Base-by-base conservation (phyloP, 495 filamentous ascomycete genomes). In the Daldinia concentrica region DNA sequence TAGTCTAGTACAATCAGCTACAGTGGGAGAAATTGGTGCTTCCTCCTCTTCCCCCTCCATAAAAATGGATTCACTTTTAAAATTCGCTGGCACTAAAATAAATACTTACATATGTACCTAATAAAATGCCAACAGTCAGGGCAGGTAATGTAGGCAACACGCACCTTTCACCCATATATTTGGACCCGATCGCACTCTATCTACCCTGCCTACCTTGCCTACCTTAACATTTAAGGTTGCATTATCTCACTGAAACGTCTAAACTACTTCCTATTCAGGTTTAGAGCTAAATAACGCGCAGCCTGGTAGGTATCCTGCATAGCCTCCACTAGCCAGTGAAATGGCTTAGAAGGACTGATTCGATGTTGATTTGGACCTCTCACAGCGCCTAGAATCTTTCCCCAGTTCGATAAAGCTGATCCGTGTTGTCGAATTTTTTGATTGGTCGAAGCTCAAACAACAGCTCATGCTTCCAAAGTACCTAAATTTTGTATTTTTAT, bases 391-490 rank as follows among this genome's bases (percentile, higher is more conserved):
- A 68, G 60, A 64, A 52, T 57, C 48, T 72, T 71, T 72, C 72
- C 72, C 72, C 72, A 74, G 71, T 64, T 69, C 45, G 36, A 58
- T 55, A 50, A 15, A 62, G 50, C 34, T 58, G 57, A 65, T 63
- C 52, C 19, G 43, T 54, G 24, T 17, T 30, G 17, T 74, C 62
- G 73, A 78, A 73, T 82, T 82, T 82, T 82, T 72, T 82, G 77
- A 84, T 84, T 84, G 82, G 82, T 17, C 73, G 17, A 73, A 62
- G 73, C 65, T 74, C 30, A 62, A 69, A 77, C 78, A 60, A 69
- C 79, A 78, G 57, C 67, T 79, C 30, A 29, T 7, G 34, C 71
- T 76, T 79, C 68, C 71, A 77, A 57, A 76, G 74, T 82, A 79
- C 76, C 76, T 74, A 67, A 63, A 73, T 76, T 50, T 59, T 48